Evolutionary conservation across 306 rosid genomes (phyloP), one percentile per base, ranked within the genome.

Genomic region (Sechiopsis laciniata): DNA sequence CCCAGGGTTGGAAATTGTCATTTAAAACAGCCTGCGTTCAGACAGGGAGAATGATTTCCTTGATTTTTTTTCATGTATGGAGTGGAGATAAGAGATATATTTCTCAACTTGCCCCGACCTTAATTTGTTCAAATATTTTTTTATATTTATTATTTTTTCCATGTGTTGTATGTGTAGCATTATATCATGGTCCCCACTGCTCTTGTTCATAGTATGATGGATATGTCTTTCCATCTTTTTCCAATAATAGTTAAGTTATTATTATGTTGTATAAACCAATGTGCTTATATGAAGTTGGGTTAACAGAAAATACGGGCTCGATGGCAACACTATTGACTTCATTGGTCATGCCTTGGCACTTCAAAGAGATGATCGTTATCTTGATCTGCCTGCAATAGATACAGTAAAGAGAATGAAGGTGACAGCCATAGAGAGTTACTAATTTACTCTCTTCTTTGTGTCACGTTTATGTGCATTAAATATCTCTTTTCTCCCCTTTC

Each of bases 321-420:
- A 89, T 78, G 91, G 88, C 62, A 91, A 91, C 86, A 94, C 99
- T 32, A 52, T 94, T 58, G 99, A 94, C 84, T 84, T 89, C 81
- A 94, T 94, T 74, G 99, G 99, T 78, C 99, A 94, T 88, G 88
- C 99, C n/a, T 10, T 94, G 84, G 97, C 99, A 17, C 99, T 94
- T 85, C 92, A 94, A 70, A 89, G 95, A 80, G 99, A 94, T 78
- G 99, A 94, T 77, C 86, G 83, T 72, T 88, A 91, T 85, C 83
- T 94, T 81, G 8, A 73, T 70, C 95, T 89, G 74, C 99, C 99
- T 73, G 99, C 99, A 75, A 64, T 91, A 66, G 99, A 94, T 79
- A 94, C 99, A 2, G 96, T 94, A 77, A 89, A 86, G 79, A 91
- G 97, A 82, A 94, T 94, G 97, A 94, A 94, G 92, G 98, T 87